Base-by-base conservation (phyloP, 108 stramenopile genomes). In the Pelagomonas calceolata region DNA sequence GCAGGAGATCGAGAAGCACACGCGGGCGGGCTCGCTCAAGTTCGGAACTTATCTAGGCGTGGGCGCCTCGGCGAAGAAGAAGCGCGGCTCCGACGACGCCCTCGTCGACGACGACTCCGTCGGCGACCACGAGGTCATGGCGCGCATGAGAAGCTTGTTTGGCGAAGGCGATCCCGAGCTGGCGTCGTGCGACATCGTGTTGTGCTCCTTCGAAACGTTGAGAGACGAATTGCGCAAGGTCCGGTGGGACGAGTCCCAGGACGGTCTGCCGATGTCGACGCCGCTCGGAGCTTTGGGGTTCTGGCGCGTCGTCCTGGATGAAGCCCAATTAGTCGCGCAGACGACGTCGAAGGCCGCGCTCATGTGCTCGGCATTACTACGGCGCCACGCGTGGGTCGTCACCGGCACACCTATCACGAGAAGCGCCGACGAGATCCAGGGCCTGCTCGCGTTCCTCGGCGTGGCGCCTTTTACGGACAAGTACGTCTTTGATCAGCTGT, bases 361-460 rank as follows among this genome's bases (percentile, higher is more conserved):
- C 0, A 31, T 4, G 9, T n/a, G 66, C 35, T 65, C 26, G 5
- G 66, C 72, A 4, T 15, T 30, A 36, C n/a, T 39, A 15, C 66
- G 72, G 4, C 39, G 39, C 39, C 39, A 43, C 39, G 39, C 39
- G 39, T 73, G 72, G 72, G 35, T n/a, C 43, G 66, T 73, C 32
- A 73, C 72, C 4, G 72, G 72, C 34, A 73, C 72, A 3, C 72
- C 72, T 0, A 32, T 73, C 34, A 65, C 36, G 37, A 36, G 66
- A 1, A 36, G 66, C 14, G 9, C 39, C 9, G 72, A 73, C 0
- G 72, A 73, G 21, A 36, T 73, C 34, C 66, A 63, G n/a, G 72
- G 72, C 36, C 44, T 73, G 17, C 66, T 67, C 12, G 64, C 66
- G 0, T 73, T 73, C n/a, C 43, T 73, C 17, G 32, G 66, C 32